A percentile compares a stretch with the other conserved stretches of the same genome.
phyloP scores from a whole-genome alignment of 1,139 yeast species.

The Protomyces arabidopsidicola region DNA sequence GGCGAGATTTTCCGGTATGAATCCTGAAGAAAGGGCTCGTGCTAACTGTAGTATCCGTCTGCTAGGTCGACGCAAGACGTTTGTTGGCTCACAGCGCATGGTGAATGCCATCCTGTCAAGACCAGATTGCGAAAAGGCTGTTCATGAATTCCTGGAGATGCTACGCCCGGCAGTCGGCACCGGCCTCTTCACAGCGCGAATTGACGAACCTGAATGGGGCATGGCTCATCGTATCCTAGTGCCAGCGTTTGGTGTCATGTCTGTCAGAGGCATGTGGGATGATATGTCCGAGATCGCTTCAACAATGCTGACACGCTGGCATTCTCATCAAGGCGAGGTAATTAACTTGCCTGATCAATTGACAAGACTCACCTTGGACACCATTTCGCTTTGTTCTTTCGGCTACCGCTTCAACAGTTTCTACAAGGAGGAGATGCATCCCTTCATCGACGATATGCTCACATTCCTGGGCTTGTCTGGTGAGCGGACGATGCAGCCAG shows the following conservation, averaged over 20 bases:
- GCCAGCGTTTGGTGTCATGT: constrained; percentile 27
- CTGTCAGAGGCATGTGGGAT: constrained; percentile 25
- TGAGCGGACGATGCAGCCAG: constrained; percentile 9
- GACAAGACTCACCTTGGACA: constrained; percentile 28
- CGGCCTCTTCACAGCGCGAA: constrained; percentile 17
- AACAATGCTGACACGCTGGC: constrained; percentile 19
- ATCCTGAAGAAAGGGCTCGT: neutral
- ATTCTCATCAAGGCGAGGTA: constrained; percentile 19
- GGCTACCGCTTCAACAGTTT: constrained; percentile 28
- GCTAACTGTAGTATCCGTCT: neutral
- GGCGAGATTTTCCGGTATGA: neutral
- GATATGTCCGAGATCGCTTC: constrained; percentile 26
- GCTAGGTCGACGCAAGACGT: neutral
- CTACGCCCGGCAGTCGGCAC: constrained; percentile 9
- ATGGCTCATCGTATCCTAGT: constrained; percentile 27
- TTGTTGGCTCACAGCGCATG: neutral
- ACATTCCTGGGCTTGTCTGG: constrained; percentile 24
- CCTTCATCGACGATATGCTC: constrained; percentile 25
- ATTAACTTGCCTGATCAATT: constrained; percentile 22
- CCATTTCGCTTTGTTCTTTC: constrained; percentile 25
- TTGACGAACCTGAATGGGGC: constrained; percentile 26
- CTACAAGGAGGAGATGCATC: constrained; percentile 28
- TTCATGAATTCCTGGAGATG: constrained; percentile 15
- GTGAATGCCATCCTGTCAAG: constrained; percentile 16
- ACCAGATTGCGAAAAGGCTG: constrained; percentile 10